Evolutionary conservation across 495 filamentous ascomycete genomes (phyloP), one percentile per base, ranked within the genome.

Genomic region (Sabuloglossum arenarium): DNA sequence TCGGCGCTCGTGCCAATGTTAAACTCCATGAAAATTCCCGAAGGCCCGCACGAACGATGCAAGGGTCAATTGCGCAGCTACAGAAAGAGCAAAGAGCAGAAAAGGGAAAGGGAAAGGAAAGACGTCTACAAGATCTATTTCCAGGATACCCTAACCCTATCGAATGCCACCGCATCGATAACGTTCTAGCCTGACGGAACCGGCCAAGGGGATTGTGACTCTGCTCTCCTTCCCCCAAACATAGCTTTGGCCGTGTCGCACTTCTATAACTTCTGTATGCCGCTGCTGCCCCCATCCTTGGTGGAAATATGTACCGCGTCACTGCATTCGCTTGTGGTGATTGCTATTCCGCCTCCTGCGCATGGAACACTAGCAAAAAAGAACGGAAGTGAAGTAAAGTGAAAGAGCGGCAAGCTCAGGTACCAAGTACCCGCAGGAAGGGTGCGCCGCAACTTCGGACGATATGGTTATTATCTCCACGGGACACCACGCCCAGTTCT

Each of bases 381-480:
- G 34, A 39, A 16, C 34, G 34, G 8, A 39, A 39, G 34, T n/a
- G n/a, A n/a, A n/a, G n/a, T n/a, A n/a, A n/a, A n/a, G n/a, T n/a
- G n/a, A n/a, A n/a, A n/a, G 34, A 39, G 34, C 34, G 34, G 16
- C 8, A 39, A n/a, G n/a, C n/a, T n/a, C n/a, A n/a, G n/a, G n/a
- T n/a, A n/a, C n/a, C n/a, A n/a, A n/a, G n/a, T n/a, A n/a, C n/a
- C n/a, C n/a, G n/a, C n/a, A n/a, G n/a, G n/a, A n/a, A n/a, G n/a
- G n/a, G n/a, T 0, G 47, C 47, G 47, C 47, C 23, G 23, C 28
- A 51, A 4, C 16, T 4, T 51, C n/a, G n/a, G 25, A 6, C 47
- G 47, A 29, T 29, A 51, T 51, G 47, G 47, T 51, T 28, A 51
- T 21, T 51, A 51, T 51, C 47, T 51, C 11, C 47, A 51, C 47